These are phyloP conservation scores for Chaetomium tenue DNA, from an alignment of 495 filamentous ascomycete genomes.

Conservation along the genomic window DNA sequence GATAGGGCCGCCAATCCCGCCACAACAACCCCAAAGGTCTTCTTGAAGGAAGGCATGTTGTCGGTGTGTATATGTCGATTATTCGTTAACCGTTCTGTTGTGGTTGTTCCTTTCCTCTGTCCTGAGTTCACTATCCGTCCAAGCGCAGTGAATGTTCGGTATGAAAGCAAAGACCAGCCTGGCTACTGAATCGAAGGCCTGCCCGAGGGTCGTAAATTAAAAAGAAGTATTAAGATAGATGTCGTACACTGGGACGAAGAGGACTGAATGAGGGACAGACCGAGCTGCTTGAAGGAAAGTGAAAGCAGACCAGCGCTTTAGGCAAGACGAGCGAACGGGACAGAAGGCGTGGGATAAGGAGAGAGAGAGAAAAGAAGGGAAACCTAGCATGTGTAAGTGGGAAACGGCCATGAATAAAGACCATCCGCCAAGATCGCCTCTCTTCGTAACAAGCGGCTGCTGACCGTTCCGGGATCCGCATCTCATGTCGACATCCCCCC, in stretches of 20 bases:
- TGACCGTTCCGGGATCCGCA: constrained; percentile 37
- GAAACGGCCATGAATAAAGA: constrained; percentile 43
- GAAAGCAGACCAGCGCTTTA: constrained; percentile 61
- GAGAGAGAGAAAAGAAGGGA: constrained; percentile 31
- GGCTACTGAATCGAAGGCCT: constrained; percentile 34
- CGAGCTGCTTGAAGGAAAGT: constrained; percentile 44
- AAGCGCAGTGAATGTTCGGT: constrained; percentile 11
- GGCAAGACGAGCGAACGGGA: constrained; percentile 38
- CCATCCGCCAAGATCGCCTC: constrained; percentile 25
- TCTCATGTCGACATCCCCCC: constrained; percentile 19
- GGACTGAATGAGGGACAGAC: constrained; percentile 32
- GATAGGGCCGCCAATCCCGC: constrained; percentile 47
- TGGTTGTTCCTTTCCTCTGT: constrained; percentile 26
- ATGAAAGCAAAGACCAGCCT: constrained; percentile 45
- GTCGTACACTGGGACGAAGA: constrained; percentile 29
- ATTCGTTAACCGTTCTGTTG: constrained; percentile 26
- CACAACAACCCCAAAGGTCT: constrained; percentile 45
- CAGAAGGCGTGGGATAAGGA: constrained; percentile 24
- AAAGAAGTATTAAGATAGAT: constrained; percentile 40
- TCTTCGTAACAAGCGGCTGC: constrained; percentile 30
- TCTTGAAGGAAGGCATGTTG: constrained; percentile 49
- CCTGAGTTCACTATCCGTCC: constrained; percentile 21
- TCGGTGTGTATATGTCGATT: constrained; percentile 26
- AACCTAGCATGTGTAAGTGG: constrained; percentile 31
- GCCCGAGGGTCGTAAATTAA: constrained; percentile 34